Evolutionary conservation across 345 rosid species (phyloP).

Genomic region (Populus alba): DNA sequence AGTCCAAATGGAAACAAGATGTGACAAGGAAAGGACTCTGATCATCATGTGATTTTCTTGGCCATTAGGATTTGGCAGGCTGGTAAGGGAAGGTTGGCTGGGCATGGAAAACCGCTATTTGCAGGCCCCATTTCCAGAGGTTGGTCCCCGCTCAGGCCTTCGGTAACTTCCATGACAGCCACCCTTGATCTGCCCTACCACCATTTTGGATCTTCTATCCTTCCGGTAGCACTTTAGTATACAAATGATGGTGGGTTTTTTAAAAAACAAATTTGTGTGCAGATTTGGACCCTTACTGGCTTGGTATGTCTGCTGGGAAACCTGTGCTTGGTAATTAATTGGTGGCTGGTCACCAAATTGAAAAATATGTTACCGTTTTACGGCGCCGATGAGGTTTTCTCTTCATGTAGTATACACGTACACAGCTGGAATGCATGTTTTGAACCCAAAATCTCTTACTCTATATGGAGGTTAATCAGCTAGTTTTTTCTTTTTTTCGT

Average conservation of each 20-base stretch:
- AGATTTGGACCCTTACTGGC: not conserved
- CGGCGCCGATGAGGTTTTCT: not conserved
- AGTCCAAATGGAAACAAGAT: not conserved
- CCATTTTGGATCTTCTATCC: not conserved
- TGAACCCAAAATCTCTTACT: not conserved
- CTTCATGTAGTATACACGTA: not conserved
- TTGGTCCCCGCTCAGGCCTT: not conserved
- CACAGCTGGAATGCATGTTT: not conserved
- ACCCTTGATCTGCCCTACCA: not conserved
- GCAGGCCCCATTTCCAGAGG: not conserved
- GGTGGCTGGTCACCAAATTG: not conserved
- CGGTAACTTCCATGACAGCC: not conserved
- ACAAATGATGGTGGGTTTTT: not conserved
- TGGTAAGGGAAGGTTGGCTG: not conserved
- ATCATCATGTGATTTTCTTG: conserved; percentile 1
- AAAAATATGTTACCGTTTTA: not conserved
- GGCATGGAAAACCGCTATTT: not conserved
- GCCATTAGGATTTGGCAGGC: not conserved
- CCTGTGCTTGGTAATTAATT: not conserved
- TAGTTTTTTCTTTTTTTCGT: too few relatives aligned
- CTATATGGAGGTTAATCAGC: not conserved
- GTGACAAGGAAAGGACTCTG: conserved; percentile 2
- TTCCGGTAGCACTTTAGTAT: not conserved
- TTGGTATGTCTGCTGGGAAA: too few relatives aligned
- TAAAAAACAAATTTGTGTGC: not conserved